These are phyloP conservation scores for Colletotrichum gigasporum DNA, from an alignment of 2,329 filamentous ascomycete genomes.

Conservation along the genomic window DNA sequence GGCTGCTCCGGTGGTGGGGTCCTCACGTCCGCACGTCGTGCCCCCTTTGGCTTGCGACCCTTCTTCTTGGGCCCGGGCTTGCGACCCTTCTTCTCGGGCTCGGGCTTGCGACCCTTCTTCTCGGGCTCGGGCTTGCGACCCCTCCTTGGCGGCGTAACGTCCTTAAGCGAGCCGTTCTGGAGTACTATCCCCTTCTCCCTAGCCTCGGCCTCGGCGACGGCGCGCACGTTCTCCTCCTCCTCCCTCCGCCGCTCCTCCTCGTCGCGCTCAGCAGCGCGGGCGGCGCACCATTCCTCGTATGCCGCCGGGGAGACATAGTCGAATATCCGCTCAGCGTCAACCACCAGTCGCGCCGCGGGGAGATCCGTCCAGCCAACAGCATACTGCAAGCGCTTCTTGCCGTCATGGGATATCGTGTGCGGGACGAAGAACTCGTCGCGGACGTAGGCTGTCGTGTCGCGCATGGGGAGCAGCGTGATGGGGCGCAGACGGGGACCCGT, in stretches of 20 bases:
- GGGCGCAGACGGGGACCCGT: conserved; percentile 58
- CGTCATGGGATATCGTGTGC: conserved; percentile 42
- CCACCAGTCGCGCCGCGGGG: conserved; percentile 55
- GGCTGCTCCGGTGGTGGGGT: conserved; percentile 38
- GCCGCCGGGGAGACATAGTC: conserved; percentile 67
- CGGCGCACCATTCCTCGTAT: conserved; percentile 66
- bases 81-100: not conserved
- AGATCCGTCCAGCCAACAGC: conserved; percentile 64
- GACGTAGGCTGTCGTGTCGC: conserved; percentile 67
- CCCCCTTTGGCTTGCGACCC: no score
- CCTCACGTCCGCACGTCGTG: not conserved
- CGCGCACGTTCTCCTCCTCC: conserved; percentile 35
- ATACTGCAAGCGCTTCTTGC: conserved; percentile 59
- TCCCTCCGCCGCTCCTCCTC: conserved; percentile 43
- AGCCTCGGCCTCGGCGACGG: conserved; percentile 13
- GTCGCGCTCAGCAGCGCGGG: conserved; percentile 53
- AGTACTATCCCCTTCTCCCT: not conserved
- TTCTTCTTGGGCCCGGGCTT: not conserved
- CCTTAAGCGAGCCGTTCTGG: conserved; percentile 2
- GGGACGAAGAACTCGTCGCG: conserved; percentile 61
- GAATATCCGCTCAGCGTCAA: conserved; percentile 58
- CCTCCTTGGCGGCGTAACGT: not conserved
- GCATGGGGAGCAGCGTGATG: conserved; percentile 56
- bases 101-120: not conserved
- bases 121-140: not conserved